Base-by-base conservation (phyloP, 2,329 filamentous ascomycete species). In the Curvularia sp. region DNA sequence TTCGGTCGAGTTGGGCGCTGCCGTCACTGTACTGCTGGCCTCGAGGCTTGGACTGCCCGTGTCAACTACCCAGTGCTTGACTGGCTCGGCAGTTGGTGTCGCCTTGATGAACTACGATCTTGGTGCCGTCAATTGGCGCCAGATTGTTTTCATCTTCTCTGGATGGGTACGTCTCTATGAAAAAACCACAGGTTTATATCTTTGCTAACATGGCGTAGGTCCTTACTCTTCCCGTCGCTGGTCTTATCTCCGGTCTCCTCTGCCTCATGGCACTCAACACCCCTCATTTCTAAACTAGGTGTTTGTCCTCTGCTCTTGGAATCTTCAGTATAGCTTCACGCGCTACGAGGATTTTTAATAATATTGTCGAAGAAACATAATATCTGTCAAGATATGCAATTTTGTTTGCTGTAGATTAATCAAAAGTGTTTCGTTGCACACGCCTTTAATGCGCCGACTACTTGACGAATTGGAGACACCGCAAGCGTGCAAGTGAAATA, bases 21-120 rank as follows among this genome's bases (percentile, higher is more conserved):
- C 86, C 42, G 81, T 86, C 62, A 88, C 87, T n/a, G 83, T 89
- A 57, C 81, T 89, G 55, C 72, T 89, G 58, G 86, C 86, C 50
- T 87, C 86, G 2, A 84, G 85, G 54, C 81, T 88, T 30, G 80
- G 83, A 53, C 82, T 89, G 1, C 87, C 87, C 2, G 82, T 89
- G 31, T 88, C 86, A 1, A 89, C 87, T 1, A 88, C 86, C 0
- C 86, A 88, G 77, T 89, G 86, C 43, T 52, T 73, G 57, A 68
- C 66, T 7, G 70, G 70, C 13, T 61, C 69, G 13, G 53, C 65
- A 2, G 61, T 71, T 20, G 70, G 67, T 13, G 65, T 67, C 10
- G 69, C 70, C 5, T 46, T 73, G 61, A 71, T 73, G 70, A 72
- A 72, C 39, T 71, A 69, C 42, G 70, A 69, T 44, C 39, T 72